Evolutionary conservation across 2,329 filamentous ascomycete genomes (phyloP).

Genomic region (Stagonosporopsis vannaccii): DNA sequence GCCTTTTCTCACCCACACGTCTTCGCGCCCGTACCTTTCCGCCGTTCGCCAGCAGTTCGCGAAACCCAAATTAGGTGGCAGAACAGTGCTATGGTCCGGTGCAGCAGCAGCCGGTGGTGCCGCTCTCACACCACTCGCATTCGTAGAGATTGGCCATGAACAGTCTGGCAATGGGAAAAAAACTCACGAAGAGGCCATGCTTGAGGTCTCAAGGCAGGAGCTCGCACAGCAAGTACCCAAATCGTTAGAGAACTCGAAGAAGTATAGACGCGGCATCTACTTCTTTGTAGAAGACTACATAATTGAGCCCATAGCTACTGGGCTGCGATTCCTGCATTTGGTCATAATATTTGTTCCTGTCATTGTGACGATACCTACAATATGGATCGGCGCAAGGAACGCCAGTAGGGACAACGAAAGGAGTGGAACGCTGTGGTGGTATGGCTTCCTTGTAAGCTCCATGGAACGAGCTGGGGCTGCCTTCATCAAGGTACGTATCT

Average conservation of each 20-base stretch:
- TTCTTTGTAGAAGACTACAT: constrained; percentile 75
- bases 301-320: constrained; percentile 86
- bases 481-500: constrained; percentile 83
- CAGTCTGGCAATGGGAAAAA: constrained; percentile 57
- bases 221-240: constrained; percentile 73
- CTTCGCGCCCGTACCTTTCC: constrained; percentile 38
- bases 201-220: constrained; percentile 80
- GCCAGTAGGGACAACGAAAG: constrained; percentile 75
- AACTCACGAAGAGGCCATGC: constrained; percentile 86
- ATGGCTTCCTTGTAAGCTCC: constrained; percentile 79
- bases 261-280: constrained; percentile 65
- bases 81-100: constrained; percentile 44
- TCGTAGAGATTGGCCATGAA: constrained; percentile 65
- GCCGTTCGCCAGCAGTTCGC: constrained; percentile 43
- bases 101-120: constrained; percentile 38
- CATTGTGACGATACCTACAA: constrained; percentile 76
- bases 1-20: constrained; percentile 24
- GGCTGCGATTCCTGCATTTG: constrained; percentile 85
- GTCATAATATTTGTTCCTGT: constrained; percentile 91
- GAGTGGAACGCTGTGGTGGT: constrained; percentile 91
- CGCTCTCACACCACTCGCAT: constrained; percentile 62
- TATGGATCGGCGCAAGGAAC: constrained; percentile 77
- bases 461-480: constrained; percentile 96
- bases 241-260: constrained; percentile 65
- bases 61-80: constrained; percentile 44